A percentile compares a stretch with the other conserved stretches of the same genome.
Evolutionary conservation across 2,329 filamentous ascomycete genomes (phyloP).

Genomic region (Colletotrichum orchidophilum): DNA sequence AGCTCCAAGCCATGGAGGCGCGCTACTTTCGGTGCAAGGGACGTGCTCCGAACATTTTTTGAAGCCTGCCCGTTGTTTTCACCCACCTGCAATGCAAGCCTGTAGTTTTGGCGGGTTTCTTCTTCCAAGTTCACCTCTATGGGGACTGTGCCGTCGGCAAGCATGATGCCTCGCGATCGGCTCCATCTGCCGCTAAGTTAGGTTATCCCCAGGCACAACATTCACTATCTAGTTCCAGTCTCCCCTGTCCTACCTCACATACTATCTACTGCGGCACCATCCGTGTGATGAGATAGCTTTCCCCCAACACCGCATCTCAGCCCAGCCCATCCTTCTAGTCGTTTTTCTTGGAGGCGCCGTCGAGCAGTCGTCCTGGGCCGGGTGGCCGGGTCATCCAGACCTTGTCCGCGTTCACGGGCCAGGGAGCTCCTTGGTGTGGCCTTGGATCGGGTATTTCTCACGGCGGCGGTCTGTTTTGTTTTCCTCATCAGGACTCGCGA

Average conservation of each 20-base stretch:
- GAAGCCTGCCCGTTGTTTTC: neutral
- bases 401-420: neutral
- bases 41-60: neutral
- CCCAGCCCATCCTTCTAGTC: constrained; percentile 4
- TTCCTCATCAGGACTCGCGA: neutral
- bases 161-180: neutral
- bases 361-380: neutral
- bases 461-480: constrained; percentile 8
- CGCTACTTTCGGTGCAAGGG: neutral
- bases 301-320: neutral
- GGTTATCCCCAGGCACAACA: neutral
- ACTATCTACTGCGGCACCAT: neutral
- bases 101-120: neutral
- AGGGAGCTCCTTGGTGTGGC: constrained; percentile 1
- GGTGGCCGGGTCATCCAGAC: constrained; percentile 3
- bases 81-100: neutral
- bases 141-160: neutral
- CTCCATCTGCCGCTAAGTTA: neutral
- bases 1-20: neutral
- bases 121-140: neutral
- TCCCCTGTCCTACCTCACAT: neutral
- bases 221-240: neutral
- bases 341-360: constrained; percentile 1
- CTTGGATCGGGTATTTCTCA: neutral
- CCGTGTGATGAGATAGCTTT: neutral